These are phyloP conservation scores for Simmondsia chinensis DNA, from an alignment of 148 eudicot species.

Conservation along the genomic window DNA sequence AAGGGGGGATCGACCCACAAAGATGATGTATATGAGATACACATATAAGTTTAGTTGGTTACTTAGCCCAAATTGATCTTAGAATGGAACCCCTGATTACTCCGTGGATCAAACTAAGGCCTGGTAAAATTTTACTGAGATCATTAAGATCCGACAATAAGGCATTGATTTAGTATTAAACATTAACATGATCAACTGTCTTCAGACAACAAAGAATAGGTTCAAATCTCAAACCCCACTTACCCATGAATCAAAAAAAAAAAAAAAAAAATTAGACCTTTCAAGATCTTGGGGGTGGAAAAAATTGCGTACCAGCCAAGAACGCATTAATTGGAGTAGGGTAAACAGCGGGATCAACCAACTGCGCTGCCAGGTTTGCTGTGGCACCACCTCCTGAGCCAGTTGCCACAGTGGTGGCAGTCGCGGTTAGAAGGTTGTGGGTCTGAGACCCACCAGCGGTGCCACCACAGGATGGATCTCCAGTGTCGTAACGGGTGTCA, in stretches of 20 bases:
- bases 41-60: too few relatives aligned
- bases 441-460: conserved; percentile 3
- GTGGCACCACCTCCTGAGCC: conserved; percentile 6
- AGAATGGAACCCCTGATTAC: too few relatives aligned
- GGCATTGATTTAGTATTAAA: too few relatives aligned
- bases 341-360: conserved; percentile 37
- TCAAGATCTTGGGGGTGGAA: conserved; percentile 80
- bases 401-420: conserved; percentile 3
- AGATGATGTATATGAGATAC: too few relatives aligned
- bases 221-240: too few relatives aligned
- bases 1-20: too few relatives aligned
- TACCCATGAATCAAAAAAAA: conserved; percentile 7
- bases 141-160: too few relatives aligned
- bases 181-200: too few relatives aligned
- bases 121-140: too few relatives aligned
- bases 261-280: not conserved
- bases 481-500: conserved; percentile 23
- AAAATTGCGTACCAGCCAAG: conserved; percentile 91
- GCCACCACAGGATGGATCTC: conserved; percentile 16
- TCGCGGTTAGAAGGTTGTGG: conserved; percentile 18
- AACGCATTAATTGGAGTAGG: conserved; percentile 64
- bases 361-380: conserved; percentile 10
- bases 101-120: too few relatives aligned
- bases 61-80: too few relatives aligned
- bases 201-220: too few relatives aligned